phyloP scores from a whole-genome alignment of 495 filamentous ascomycete species.

The Niebla homalea region DNA sequence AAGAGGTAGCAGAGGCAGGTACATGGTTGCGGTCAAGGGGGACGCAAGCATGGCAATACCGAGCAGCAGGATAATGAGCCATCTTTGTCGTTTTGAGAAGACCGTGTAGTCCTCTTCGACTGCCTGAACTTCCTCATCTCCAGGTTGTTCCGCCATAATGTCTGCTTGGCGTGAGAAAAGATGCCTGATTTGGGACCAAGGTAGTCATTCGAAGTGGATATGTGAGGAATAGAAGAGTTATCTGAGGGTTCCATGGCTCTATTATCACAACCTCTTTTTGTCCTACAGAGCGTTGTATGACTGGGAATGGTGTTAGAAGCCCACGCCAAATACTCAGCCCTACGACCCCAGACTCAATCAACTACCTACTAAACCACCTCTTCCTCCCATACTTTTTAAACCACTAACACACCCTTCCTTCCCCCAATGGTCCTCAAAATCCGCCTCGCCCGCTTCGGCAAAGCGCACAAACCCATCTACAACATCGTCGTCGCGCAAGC shows the following conservation, averaged over 20 bases:
- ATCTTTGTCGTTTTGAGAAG: no score
- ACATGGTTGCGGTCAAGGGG: conserved; percentile 22
- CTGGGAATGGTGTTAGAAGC: no score
- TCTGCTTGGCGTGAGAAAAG: no score
- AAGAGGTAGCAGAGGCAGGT: conserved; percentile 21
- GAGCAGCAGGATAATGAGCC: no score
- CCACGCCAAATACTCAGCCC: no score
- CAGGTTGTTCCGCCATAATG: no score
- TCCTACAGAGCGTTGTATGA: background rate
- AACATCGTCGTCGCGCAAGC: conserved; percentile 95
- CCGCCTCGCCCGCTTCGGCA: conserved; percentile 86
- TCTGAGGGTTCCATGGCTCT: no score
- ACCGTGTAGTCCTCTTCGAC: no score
- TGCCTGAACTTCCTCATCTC: no score
- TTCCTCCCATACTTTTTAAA: background rate
- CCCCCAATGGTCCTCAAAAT: conserved; percentile 80
- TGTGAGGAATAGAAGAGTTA: no score
- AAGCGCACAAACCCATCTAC: conserved; percentile 73
- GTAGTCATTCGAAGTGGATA: no score
- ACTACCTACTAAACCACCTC: background rate
- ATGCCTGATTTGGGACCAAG: no score
- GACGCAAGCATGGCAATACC: conserved; percentile 14
- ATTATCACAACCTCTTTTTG: background rate
- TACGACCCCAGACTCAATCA: background rate
- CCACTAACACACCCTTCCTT: conserved; percentile 6